A percentile compares a stretch with the other conserved stretches of the same genome.
Evolutionary conservation across 2,329 filamentous ascomycete genomes (phyloP).

Genomic region (Myriosclerotinia scirpicola): DNA sequence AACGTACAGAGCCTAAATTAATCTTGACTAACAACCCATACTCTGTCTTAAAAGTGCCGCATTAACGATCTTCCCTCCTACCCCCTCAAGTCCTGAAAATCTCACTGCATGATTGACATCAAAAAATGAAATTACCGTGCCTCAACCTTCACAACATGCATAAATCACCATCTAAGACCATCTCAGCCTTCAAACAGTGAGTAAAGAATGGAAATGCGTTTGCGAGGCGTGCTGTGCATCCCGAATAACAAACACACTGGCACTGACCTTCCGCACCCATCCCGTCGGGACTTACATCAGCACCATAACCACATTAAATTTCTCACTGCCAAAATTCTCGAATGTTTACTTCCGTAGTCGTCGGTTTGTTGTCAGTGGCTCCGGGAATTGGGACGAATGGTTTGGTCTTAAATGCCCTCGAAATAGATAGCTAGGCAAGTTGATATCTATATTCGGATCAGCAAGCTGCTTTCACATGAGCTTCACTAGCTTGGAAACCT

Average conservation of each 20-base stretch:
- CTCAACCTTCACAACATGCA: not conserved
- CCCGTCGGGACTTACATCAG: slow-evolving; percentile 15
- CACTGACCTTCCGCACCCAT: slow-evolving; percentile 10
- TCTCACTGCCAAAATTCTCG: not conserved
- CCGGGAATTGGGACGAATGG: not conserved
- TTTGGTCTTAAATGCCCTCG: not conserved
- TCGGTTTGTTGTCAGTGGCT: not conserved
- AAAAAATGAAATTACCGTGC: slow-evolving; percentile 1
- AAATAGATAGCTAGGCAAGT: not conserved
- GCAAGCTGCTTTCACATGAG: not conserved
- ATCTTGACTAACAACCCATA: not conserved
- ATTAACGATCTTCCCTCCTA: not conserved
- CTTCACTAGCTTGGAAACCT: not conserved
- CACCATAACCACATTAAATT: not conserved
- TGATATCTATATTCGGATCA: not conserved
- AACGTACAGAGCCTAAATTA: not conserved
- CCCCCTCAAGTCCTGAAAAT: slow-evolving; percentile 2
- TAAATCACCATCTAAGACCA: not conserved
- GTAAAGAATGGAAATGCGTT: slow-evolving; percentile 11
- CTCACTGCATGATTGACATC: slow-evolving; percentile 7
- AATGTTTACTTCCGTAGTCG: not conserved
- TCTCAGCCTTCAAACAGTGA: not conserved
- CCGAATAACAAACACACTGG: slow-evolving; percentile 1
- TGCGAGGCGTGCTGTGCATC: not conserved
- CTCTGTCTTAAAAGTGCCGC: not conserved